Conservation (phyloP, 2,329 filamentous ascomycete genomes). For the Claviceps sp. region DNA sequence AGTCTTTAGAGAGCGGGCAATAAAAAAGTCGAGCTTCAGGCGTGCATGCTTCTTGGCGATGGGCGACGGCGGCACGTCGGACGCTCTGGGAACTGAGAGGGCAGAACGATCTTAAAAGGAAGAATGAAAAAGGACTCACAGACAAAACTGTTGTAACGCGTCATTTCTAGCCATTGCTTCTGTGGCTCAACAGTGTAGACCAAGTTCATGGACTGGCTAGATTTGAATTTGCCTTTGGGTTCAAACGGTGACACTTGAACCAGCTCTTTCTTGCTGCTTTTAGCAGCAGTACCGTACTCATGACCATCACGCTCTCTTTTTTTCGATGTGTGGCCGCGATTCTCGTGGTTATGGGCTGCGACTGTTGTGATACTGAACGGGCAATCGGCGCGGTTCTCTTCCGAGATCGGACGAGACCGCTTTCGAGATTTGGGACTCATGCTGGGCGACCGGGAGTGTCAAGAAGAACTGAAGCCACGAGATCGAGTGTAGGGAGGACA, state of each 20-base stretch:
- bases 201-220: conserved; percentile 38
- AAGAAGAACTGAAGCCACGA: conserved; percentile 3
- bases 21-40: neutral
- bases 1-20: neutral
- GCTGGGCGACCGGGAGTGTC: neutral
- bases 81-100: neutral
- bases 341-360: conserved; percentile 15
- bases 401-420: conserved; percentile 33
- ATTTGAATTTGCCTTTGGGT: conserved; percentile 40
- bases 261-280: conserved; percentile 28
- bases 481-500: neutral
- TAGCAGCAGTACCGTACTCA: conserved; percentile 19
- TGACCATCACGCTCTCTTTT: conserved; percentile 34
- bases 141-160: conserved; percentile 47
- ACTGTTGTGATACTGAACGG: conserved; percentile 32
- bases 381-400: conserved; percentile 42
- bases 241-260: conserved; percentile 41
- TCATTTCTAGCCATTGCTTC: conserved; percentile 44
- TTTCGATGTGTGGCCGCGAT: conserved; percentile 30
- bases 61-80: neutral
- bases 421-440: conserved; percentile 29
- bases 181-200: conserved; percentile 40
- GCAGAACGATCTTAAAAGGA: neutral
- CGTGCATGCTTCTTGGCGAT: neutral
- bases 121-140: conserved; percentile 27